A percentile compares a stretch with the other conserved stretches of the same genome.
Evolutionary conservation across 306 rosid species (phyloP).

Genomic region (Alnus rubra): DNA sequence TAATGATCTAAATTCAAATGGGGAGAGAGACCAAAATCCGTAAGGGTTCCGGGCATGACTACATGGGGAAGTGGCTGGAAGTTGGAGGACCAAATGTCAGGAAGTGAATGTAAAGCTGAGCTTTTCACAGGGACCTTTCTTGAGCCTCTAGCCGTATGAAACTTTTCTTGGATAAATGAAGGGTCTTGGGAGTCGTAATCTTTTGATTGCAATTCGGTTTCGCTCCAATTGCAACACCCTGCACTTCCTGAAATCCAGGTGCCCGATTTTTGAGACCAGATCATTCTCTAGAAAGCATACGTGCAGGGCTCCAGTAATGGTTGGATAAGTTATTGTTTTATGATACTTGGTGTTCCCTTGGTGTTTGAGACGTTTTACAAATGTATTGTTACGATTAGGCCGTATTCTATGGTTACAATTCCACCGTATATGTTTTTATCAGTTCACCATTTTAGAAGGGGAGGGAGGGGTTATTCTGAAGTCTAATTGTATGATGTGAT

Average conservation of each 20-base stretch:
- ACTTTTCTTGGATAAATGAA: background rate
- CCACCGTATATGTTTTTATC: background rate
- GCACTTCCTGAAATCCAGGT: background rate
- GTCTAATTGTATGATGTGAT: background rate
- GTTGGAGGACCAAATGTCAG: background rate
- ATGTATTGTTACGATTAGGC: too few species aligned
- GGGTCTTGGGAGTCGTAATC: background rate
- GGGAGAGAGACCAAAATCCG: background rate
- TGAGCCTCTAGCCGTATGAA: background rate
- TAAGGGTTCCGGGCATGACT: background rate
- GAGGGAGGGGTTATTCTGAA: background rate
- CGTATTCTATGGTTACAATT: too few species aligned
- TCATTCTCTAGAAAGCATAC: background rate
- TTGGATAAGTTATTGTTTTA: background rate
- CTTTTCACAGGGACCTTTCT: background rate
- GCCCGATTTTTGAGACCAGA: background rate
- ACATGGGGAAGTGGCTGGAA: background rate
- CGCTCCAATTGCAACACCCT: background rate
- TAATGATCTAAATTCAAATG: background rate
- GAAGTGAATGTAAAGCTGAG: background rate
- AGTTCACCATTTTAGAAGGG: background rate
- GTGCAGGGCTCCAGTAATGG: background rate
- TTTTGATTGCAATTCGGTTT: background rate
- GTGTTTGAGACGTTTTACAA: too few species aligned
- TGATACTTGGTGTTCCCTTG: background rate